Evolutionary conservation across 495 filamentous ascomycete species (phyloP).

Genomic region (Neurospora hispaniola): DNA sequence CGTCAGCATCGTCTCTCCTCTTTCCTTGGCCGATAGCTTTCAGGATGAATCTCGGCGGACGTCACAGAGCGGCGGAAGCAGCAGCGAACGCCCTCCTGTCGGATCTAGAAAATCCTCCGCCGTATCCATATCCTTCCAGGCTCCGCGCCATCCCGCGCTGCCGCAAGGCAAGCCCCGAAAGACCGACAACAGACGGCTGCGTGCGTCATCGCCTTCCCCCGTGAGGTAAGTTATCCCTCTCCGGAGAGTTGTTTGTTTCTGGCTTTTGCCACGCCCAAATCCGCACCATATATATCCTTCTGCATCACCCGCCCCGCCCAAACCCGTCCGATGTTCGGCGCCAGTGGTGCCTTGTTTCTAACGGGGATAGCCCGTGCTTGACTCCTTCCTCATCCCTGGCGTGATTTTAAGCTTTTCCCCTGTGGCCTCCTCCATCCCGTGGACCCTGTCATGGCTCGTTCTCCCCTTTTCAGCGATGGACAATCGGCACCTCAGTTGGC

Average conservation of each 20-base stretch:
- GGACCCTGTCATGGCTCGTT: background rate
- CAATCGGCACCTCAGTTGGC: background rate
- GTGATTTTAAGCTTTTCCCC: background rate
- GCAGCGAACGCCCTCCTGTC: conserved; percentile 7
- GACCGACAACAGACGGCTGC: conserved; percentile 29
- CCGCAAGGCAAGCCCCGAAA: conserved; percentile 35
- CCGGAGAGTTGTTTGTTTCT: background rate
- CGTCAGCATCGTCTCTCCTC: conserved; percentile 14
- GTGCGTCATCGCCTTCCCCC: conserved; percentile 36
- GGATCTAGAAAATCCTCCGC: conserved; percentile 33
- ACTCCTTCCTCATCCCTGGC: background rate
- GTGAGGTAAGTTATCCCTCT: conserved; percentile 30
- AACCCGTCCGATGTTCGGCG: conserved; percentile 2
- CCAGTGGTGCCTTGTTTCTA: conserved; percentile 12
- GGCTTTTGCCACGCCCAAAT: conserved; percentile 1
- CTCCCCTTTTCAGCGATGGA: background rate
- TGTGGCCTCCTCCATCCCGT: background rate
- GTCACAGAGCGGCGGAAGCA: conserved; percentile 11
- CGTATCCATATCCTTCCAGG: conserved; percentile 32
- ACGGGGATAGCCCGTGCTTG: conserved; percentile 5
- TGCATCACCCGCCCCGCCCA: background rate
- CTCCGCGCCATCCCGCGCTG: conserved; percentile 30
- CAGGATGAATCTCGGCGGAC: conserved; percentile 12
- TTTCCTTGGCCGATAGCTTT: conserved; percentile 11
- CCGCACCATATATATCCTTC: conserved; percentile 3